Evolutionary conservation across 2,329 filamentous ascomycete genomes (phyloP).

Genomic region (Fusarium algeriense): DNA sequence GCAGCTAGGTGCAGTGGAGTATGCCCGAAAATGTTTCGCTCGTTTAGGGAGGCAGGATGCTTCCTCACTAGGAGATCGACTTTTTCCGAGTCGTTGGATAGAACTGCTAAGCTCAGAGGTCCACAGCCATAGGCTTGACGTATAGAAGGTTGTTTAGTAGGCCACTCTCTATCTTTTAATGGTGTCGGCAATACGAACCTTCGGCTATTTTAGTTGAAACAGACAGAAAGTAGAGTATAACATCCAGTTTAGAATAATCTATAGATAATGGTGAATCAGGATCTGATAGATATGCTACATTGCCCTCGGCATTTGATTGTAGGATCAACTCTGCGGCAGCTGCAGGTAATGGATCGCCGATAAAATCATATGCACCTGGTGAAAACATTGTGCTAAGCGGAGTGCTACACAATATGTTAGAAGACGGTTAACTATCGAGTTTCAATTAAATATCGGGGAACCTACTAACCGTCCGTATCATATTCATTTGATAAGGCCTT

Average conservation of each 20-base stretch:
- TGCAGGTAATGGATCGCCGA: neutral
- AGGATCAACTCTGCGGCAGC: neutral
- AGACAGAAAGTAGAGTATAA: neutral
- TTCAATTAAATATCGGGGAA: fast-evolving
- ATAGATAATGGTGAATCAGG: too few species aligned
- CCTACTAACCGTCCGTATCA: fast-evolving
- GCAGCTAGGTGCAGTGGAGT: neutral
- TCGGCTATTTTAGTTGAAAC: fast-evolving
- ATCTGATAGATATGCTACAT: neutral
- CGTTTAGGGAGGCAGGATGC: neutral
- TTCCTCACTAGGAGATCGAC: fast-evolving
- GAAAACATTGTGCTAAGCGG: neutral
- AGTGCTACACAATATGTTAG: neutral
- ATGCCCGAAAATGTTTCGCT: neutral
- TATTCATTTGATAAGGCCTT: neutral
- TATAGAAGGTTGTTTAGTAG: fast-evolving
- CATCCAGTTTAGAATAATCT: fast-evolving
- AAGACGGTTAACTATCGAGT: fast-evolving
- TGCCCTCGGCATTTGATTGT: neutral
- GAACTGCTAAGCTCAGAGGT: fast-evolving
- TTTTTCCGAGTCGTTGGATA: neutral
- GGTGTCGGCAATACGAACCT: neutral
- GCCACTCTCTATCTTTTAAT: fast-evolving
- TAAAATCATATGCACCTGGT: fast-evolving
- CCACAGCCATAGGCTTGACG: neutral